Evolutionary conservation across 2,329 filamentous ascomycete species (phyloP).

Genomic region (Diaporthe ilicicola): DNA sequence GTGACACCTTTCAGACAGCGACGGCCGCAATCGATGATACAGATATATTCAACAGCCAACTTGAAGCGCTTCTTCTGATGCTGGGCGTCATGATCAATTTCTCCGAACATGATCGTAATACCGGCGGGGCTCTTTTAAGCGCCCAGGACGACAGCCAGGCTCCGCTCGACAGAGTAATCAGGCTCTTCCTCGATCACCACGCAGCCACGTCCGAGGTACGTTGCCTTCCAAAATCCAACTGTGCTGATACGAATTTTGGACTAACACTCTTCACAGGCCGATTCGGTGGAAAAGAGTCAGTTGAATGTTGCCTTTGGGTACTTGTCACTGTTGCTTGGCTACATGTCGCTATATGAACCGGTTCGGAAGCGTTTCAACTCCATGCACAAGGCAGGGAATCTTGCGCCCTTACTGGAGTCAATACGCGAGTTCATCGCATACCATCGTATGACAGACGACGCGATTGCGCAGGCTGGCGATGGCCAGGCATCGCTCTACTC

Average conservation of each 20-base stretch:
- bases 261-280: constrained; percentile 57
- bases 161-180: constrained; percentile 67
- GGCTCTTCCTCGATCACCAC: constrained; percentile 73
- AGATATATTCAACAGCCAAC: constrained; percentile 56
- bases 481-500: constrained; percentile 40
- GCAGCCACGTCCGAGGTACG: constrained; percentile 74
- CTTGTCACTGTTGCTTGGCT: constrained; percentile 83
- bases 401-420: constrained; percentile 57
- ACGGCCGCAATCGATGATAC: constrained; percentile 57
- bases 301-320: constrained; percentile 88
- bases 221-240: background rate
- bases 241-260: constrained; percentile 11
- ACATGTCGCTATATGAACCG: constrained; percentile 70
- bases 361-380: constrained; percentile 53
- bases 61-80: constrained; percentile 79
- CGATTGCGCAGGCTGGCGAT: constrained; percentile 41
- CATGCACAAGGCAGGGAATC: constrained; percentile 52
- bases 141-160: constrained; percentile 46
- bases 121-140: constrained; percentile 60
- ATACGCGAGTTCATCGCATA: constrained; percentile 64
- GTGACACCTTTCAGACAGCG: constrained; percentile 58
- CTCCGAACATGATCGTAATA: constrained; percentile 76
- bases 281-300: constrained; percentile 77
- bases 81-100: constrained; percentile 89
- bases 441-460: constrained; percentile 58